Evolutionary conservation across 495 filamentous ascomycete genomes (phyloP).

Genomic region (Xylaria grammica): DNA sequence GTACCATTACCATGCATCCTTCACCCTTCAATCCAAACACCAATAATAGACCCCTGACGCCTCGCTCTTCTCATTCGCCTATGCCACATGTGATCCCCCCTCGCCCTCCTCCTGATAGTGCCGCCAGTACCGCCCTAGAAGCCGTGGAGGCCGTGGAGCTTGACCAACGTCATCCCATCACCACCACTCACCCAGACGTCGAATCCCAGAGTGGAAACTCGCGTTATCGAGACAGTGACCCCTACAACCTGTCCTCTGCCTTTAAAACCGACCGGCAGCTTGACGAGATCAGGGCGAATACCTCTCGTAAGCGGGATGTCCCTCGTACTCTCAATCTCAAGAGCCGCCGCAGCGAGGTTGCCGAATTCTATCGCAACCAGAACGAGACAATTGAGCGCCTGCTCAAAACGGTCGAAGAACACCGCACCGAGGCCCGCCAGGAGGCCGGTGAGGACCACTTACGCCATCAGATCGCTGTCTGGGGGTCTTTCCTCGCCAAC

Average conservation of each 20-base stretch:
- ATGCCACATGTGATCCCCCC: constrained; percentile 36
- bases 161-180: constrained; percentile 48
- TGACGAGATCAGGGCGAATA: constrained; percentile 79
- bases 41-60: constrained; percentile 21
- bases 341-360: constrained; percentile 62
- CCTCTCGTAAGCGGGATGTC: constrained; percentile 72
- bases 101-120: constrained; percentile 40
- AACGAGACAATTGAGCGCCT: constrained; percentile 92
- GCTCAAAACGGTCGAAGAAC: constrained; percentile 92
- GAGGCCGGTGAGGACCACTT: constrained; percentile 80
- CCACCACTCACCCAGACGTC: constrained; percentile 52
- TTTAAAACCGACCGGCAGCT: constrained; percentile 83
- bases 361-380: constrained; percentile 87
- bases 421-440: constrained; percentile 78
- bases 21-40: constrained; percentile 50
- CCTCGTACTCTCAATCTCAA: constrained; percentile 24
- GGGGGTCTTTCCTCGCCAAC: constrained; percentile 88
- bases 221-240: constrained; percentile 68
- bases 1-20: constrained; percentile 43
- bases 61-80: constrained; percentile 30
- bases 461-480: constrained; percentile 86
- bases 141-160: constrained; percentile 46
- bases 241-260: constrained; percentile 77
- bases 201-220: constrained; percentile 63
- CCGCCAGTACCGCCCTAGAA: constrained; percentile 52